Percentiles rank a stretch among this genome's conserved stretches.
These are phyloP conservation scores for Fusarium sp. DNA, from an alignment of 2,329 filamentous ascomycete genomes.

Conservation along the genomic window DNA sequence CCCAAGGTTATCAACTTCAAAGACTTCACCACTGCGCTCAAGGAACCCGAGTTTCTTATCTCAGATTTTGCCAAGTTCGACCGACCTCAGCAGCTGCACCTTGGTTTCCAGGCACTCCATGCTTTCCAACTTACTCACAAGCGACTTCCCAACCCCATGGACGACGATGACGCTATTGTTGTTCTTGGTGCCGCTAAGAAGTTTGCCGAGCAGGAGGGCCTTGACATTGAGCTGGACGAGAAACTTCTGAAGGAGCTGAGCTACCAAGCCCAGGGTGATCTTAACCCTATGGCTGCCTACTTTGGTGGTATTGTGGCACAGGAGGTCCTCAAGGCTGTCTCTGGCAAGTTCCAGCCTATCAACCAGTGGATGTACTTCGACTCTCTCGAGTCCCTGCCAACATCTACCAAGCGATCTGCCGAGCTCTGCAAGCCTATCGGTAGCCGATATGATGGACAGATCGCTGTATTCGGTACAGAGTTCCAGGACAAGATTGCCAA, in stretches of 20 bases:
- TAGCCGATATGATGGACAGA: constrained; percentile 94
- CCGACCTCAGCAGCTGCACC: constrained; percentile 88
- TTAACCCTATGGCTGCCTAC: constrained; percentile 92
- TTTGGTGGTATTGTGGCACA: constrained; percentile 95
- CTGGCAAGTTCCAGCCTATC: constrained; percentile 96
- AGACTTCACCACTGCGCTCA: constrained; percentile 77
- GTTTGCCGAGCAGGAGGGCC: constrained; percentile 76
- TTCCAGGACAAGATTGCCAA: constrained; percentile 95
- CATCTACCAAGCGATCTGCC: constrained; percentile 77
- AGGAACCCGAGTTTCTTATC: constrained; percentile 87
- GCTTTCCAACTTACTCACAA: constrained; percentile 81
- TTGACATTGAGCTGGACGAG: constrained; percentile 79
- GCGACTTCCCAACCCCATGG: constrained; percentile 82
- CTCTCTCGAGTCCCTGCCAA: constrained; percentile 92
- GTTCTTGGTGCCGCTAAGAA: constrained; percentile 78
- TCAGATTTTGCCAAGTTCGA: constrained; percentile 99
- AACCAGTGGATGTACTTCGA: constrained; percentile 98
- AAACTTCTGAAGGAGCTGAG: constrained; percentile 93
- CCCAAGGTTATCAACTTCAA: constrained; percentile 93
- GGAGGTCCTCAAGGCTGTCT: constrained; percentile 95
- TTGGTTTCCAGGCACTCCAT: constrained; percentile 92
- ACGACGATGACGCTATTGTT: constrained; percentile 83
- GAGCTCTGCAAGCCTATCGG: constrained; percentile 87
- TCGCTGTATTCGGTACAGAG: constrained; percentile 92
- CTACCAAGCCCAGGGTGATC: constrained; percentile 91